A percentile compares a stretch with the other conserved stretches of the same genome.
These are phyloP conservation scores for Achlya hypogyna DNA, from an alignment of 352 stramenopile genomes.

Conservation along the genomic window DNA sequence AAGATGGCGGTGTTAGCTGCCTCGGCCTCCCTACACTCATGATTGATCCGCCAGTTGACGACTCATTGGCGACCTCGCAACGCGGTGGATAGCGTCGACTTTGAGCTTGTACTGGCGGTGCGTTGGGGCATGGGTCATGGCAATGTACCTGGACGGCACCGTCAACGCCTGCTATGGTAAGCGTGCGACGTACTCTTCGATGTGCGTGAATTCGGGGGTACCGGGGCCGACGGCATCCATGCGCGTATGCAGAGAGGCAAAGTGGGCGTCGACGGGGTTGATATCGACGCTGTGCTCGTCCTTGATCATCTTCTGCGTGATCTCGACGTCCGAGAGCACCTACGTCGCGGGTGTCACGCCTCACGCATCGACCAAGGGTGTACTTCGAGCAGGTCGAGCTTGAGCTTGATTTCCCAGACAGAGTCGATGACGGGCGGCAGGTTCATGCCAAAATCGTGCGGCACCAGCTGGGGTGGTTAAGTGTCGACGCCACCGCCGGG, in stretches of 20 bases:
- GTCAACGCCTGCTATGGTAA: neutral
- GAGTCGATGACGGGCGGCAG: slow-evolving; percentile 41
- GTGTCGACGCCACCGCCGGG: neutral
- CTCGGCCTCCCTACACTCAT: neutral
- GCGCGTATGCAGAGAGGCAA: slow-evolving; percentile 37
- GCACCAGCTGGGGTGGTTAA: slow-evolving; percentile 28
- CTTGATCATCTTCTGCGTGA: slow-evolving; percentile 43
- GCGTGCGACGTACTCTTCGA: too few species aligned
- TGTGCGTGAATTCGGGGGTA: slow-evolving; percentile 40
- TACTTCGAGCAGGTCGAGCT: slow-evolving; percentile 47
- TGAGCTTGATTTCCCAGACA: slow-evolving; percentile 47
- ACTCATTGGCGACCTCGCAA: slow-evolving; percentile 22
- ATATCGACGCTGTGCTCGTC: slow-evolving; percentile 27
- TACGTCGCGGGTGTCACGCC: neutral
- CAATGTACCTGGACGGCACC: slow-evolving; percentile 31
- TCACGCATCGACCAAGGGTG: neutral
- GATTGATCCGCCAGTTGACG: neutral
- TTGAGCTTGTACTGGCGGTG: slow-evolving; percentile 34
- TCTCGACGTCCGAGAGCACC: slow-evolving; percentile 47
- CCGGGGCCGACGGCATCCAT: slow-evolving; percentile 34
- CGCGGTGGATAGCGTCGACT: slow-evolving; percentile 46
- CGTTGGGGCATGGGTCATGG: slow-evolving; percentile 45
- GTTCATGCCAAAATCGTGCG: slow-evolving; percentile 50
- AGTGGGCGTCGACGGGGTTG: slow-evolving; percentile 45
- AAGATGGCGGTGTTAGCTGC: slow-evolving; percentile 16